phyloP scores from a whole-genome alignment of 495 filamentous ascomycete genomes.

The Annulohypoxylon maeteangense region DNA sequence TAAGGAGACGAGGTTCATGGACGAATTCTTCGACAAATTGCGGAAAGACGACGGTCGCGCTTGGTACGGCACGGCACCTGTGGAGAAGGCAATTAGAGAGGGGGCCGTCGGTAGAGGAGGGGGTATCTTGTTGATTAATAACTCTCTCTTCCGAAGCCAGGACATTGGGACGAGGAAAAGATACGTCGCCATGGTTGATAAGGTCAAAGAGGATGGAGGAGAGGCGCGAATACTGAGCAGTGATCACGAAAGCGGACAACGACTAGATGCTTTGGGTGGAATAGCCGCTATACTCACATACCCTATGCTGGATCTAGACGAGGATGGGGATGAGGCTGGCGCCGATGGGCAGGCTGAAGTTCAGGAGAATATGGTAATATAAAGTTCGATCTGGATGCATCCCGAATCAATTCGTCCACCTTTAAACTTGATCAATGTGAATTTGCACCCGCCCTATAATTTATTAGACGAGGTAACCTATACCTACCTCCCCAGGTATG shows the following conservation, averaged over 20 bases:
- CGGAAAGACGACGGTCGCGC: conserved; percentile 89
- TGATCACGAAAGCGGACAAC: conserved; percentile 91
- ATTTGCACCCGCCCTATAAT: neutral
- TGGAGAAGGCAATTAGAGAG: conserved; percentile 85
- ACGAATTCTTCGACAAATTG: conserved; percentile 81
- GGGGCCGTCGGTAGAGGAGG: conserved; percentile 89
- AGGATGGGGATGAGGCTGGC: conserved; percentile 65
- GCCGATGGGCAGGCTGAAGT: conserved; percentile 37
- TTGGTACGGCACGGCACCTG: conserved; percentile 89
- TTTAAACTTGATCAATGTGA: neutral
- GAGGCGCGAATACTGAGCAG: conserved; percentile 89
- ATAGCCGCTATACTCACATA: conserved; percentile 93
- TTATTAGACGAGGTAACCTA: neutral
- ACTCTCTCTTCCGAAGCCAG: conserved; percentile 84
- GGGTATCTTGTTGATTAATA: conserved; percentile 84
- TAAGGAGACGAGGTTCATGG: conserved; percentile 85
- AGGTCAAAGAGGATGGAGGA: conserved; percentile 88
- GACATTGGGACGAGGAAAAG: conserved; percentile 80
- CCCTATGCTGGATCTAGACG: conserved; percentile 79
- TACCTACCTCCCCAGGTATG: no score
- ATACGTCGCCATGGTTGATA: conserved; percentile 89
- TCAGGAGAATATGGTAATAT: conserved; percentile 52
- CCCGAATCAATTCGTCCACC: neutral
- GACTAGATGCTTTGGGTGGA: conserved; percentile 84
- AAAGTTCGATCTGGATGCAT: conserved; percentile 11